These are phyloP conservation scores for Calocera viscosa DNA, from an alignment of 768 basidiomycete genomes.

Conservation along the genomic window DNA sequence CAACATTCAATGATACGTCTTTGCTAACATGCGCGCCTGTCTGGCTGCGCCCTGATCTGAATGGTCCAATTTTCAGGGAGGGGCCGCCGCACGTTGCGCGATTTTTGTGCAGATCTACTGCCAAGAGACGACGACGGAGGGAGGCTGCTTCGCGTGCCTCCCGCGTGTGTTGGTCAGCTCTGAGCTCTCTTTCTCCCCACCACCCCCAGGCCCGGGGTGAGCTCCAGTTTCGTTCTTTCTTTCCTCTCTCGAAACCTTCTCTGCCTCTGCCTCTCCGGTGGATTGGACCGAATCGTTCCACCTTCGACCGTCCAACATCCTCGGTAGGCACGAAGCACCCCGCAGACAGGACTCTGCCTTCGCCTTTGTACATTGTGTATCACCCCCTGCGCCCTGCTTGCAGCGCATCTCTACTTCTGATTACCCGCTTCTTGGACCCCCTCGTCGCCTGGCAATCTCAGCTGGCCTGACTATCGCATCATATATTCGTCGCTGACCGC, in stretches of 20 bases:
- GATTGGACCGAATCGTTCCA: background rate
- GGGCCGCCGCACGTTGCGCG: background rate
- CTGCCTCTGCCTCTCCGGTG: background rate
- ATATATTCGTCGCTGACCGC: background rate
- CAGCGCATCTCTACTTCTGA: background rate
- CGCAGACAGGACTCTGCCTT: conserved; percentile 2
- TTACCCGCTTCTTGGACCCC: background rate
- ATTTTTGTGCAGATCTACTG: background rate
- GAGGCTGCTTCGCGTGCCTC: background rate
- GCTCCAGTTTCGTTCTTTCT: background rate
- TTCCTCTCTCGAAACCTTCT: background rate
- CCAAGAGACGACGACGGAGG: background rate
- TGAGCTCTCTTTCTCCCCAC: background rate
- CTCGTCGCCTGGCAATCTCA: background rate
- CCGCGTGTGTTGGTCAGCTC: background rate
- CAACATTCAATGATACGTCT: background rate
- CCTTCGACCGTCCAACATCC: background rate
- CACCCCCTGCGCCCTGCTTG: background rate
- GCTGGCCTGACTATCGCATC: background rate
- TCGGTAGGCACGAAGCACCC: background rate
- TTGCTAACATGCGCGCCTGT: background rate
- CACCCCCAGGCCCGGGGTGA: background rate
- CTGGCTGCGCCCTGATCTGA: background rate
- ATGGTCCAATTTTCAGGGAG: background rate
- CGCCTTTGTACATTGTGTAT: background rate